Conservation (phyloP, 495 filamentous ascomycete genomes). For the Hyaloscypha finlandica region DNA sequence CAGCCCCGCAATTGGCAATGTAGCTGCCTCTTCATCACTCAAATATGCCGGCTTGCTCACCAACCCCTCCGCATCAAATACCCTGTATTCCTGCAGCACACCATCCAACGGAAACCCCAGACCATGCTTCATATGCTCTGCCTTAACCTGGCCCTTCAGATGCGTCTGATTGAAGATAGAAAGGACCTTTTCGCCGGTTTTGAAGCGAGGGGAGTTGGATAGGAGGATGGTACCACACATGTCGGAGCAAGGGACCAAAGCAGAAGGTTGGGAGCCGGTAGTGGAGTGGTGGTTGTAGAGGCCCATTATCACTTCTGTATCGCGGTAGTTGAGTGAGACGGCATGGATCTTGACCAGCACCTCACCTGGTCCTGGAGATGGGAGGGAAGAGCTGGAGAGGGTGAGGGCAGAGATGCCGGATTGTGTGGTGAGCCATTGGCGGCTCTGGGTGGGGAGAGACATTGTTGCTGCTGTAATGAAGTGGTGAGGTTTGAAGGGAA, state of each 20-base stretch:
- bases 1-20: slow-evolving; percentile 45
- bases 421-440: slow-evolving; percentile 52
- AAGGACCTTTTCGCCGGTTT: slow-evolving; percentile 45
- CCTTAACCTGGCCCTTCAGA: slow-evolving; percentile 41
- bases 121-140: slow-evolving; percentile 35
- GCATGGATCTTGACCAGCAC: slow-evolving; percentile 58
- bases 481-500: neutral
- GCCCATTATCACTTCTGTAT: slow-evolving; percentile 58
- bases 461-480: slow-evolving; percentile 24
- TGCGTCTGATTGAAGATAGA: slow-evolving; percentile 46
- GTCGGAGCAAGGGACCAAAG: slow-evolving; percentile 46
- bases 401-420: slow-evolving; percentile 53
- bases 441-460: slow-evolving; percentile 29
- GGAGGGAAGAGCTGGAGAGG: slow-evolving; percentile 43
- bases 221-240: slow-evolving; percentile 43
- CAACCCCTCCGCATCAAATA: slow-evolving; percentile 41
- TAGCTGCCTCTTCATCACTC: slow-evolving; percentile 42
- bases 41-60: slow-evolving; percentile 44
- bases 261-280: slow-evolving; percentile 33
- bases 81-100: slow-evolving; percentile 44
- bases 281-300: slow-evolving; percentile 57
- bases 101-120: slow-evolving; percentile 43
- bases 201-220: slow-evolving; percentile 26
- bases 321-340: slow-evolving; percentile 61
- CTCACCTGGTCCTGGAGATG: slow-evolving; percentile 46